phyloP scores from a whole-genome alignment of 2,329 filamentous ascomycete genomes.

The Ploettnerulaceae sp. region DNA sequence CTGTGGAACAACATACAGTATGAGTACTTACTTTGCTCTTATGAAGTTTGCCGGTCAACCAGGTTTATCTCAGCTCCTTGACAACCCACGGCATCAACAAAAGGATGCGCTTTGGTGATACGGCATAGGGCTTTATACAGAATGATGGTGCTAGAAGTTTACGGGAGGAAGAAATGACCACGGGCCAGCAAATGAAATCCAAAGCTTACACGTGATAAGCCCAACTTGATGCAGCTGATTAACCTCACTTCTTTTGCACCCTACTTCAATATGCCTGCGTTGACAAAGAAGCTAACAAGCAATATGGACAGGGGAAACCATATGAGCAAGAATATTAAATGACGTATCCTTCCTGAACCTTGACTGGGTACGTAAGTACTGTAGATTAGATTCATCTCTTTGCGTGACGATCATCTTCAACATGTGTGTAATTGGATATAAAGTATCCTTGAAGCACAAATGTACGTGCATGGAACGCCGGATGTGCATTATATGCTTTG shows the following conservation, averaged over 20 bases:
- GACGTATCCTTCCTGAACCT: conserved; percentile 27
- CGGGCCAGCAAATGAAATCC: too few relatives aligned
- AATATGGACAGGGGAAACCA: too few relatives aligned
- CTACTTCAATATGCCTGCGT: conserved; percentile 40
- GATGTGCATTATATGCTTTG: too few relatives aligned
- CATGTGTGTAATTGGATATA: conserved; percentile 2
- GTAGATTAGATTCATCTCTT: conserved; percentile 28
- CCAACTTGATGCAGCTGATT: too few relatives aligned
- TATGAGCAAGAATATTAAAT: too few relatives aligned
- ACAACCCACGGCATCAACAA: neutral
- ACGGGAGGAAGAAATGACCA: too few relatives aligned
- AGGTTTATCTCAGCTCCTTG: neutral
- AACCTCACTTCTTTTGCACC: too few relatives aligned
- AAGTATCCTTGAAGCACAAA: conserved; percentile 39
- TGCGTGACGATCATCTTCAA: conserved; percentile 13
- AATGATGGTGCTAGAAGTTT: neutral
- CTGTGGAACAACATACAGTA: too few relatives aligned
- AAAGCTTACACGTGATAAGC: too few relatives aligned
- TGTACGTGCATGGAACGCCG: conserved; percentile 41
- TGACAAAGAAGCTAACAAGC: conserved; percentile 29
- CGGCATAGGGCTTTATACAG: neutral
- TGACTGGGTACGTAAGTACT: conserved; percentile 13
- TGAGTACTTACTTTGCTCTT: too few relatives aligned
- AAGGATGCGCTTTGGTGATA: neutral
- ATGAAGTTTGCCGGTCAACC: too few relatives aligned